Evolutionary conservation across 1,284 basidiomycete genomes (phyloP).

Genomic region (Ceratobasidium sp.): DNA sequence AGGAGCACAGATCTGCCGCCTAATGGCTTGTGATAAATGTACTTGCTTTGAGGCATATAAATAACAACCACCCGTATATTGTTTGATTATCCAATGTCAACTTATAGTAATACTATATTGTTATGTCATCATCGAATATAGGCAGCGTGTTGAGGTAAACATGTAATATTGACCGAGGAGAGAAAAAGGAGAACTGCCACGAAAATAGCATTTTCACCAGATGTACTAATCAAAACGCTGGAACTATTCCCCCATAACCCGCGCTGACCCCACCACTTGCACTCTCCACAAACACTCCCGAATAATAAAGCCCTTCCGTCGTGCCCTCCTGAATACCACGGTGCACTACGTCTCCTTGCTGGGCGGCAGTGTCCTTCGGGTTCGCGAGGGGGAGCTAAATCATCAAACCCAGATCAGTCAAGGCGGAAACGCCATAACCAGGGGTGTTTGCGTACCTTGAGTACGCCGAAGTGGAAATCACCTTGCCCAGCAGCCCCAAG

Average conservation of each 20-base stretch:
- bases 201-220: no score
- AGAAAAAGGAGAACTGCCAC: no score
- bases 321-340: constrained; percentile 49
- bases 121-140: no score
- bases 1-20: no score
- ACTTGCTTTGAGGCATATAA: no score
- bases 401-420: neutral
- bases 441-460: neutral
- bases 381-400: constrained; percentile 68
- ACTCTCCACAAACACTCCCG: constrained; percentile 49
- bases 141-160: no score
- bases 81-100: no score
- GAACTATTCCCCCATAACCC: neutral
- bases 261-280: constrained; percentile 44
- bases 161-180: no score
- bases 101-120: no score
- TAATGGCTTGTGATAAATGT: no score
- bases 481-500: constrained; percentile 48
- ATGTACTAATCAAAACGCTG: no score
- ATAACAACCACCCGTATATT: no score
- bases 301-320: constrained; percentile 48
- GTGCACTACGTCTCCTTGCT: constrained; percentile 47
- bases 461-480: constrained; percentile 46
- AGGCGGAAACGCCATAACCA: neutral
- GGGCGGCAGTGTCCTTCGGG: constrained; percentile 60